Percentiles rank a stretch among this genome's conserved stretches.
Evolutionary conservation across 805 yeast genomes (phyloP).

Genomic region (Torulaspora maleeae): DNA sequence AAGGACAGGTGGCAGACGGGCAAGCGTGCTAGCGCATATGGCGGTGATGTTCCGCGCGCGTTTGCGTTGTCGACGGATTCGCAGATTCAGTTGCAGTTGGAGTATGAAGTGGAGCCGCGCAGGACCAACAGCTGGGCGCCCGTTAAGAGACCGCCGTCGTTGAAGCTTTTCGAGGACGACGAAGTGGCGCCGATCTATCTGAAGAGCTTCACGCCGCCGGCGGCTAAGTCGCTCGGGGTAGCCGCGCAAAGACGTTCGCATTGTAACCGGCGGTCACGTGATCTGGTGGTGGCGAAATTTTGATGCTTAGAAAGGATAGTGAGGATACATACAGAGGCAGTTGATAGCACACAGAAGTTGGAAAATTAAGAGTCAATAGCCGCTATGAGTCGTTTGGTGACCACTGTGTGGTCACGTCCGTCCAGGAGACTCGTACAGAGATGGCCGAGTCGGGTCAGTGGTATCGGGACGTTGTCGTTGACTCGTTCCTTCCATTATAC

Average conservation of each 20-base stretch:
- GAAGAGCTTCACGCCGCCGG: constrained; percentile 2
- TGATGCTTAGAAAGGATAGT: neutral
- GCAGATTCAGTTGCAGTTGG: constrained; percentile 1
- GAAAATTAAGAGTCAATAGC: neutral
- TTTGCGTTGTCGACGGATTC: constrained; percentile 4
- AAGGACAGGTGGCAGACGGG: neutral
- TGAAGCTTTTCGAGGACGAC: neutral
- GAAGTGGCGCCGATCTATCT: neutral
- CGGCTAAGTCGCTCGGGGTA: neutral
- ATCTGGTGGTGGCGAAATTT: neutral
- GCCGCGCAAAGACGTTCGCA: neutral
- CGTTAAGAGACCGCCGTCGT: constrained; percentile 1
- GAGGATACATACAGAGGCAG: no score
- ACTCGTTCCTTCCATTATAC: neutral
- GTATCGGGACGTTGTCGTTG: neutral
- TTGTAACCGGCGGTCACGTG: neutral
- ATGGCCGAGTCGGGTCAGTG: neutral
- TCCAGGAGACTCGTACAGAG: neutral
- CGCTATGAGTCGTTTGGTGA: neutral
- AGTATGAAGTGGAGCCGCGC: neutral
- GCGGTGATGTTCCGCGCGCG: neutral
- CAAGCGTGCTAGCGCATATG: neutral
- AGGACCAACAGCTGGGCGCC: neutral
- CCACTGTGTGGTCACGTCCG: neutral
- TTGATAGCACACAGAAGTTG: neutral